Evolutionary conservation across 805 yeast species (phyloP).

Genomic region (Vanderwaltozyma polyspora): DNA sequence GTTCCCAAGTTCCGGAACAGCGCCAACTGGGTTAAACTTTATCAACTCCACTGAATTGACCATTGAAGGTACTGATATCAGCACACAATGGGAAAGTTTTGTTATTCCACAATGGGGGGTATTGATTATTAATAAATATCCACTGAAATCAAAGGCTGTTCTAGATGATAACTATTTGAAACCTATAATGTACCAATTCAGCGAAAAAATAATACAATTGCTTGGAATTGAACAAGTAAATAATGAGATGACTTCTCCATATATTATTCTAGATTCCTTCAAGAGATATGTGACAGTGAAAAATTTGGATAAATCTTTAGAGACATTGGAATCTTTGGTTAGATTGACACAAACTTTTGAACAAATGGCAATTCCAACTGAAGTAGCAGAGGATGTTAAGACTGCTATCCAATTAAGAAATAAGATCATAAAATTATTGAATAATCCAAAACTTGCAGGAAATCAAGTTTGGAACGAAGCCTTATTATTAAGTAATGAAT

Average conservation of each 20-base stretch:
- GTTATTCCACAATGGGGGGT: constrained; percentile 84
- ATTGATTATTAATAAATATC: constrained; percentile 33
- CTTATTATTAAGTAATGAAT: constrained; percentile 40
- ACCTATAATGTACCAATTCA: constrained; percentile 56
- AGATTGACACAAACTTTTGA: constrained; percentile 59
- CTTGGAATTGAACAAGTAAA: constrained; percentile 45
- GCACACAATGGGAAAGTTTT: constrained; percentile 30
- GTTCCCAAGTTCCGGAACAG: constrained; percentile 21
- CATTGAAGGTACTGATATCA: not conserved
- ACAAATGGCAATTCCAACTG: constrained; percentile 74
- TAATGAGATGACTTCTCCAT: constrained; percentile 31
- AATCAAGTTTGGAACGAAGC: constrained; percentile 35
- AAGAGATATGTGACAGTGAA: constrained; percentile 46
- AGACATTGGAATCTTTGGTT: constrained; percentile 62
- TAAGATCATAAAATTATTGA: constrained; percentile 16
- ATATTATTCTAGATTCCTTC: constrained; percentile 51
- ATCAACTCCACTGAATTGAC: constrained; percentile 1
- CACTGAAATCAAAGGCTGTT: constrained; percentile 17
- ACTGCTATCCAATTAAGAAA: constrained; percentile 35
- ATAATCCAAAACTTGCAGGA: constrained; percentile 16
- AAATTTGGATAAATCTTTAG: constrained; percentile 53
- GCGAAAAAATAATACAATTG: constrained; percentile 62
- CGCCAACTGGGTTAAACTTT: constrained; percentile 34
- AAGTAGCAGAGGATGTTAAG: constrained; percentile 49
- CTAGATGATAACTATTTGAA: constrained; percentile 37